phyloP scores from a whole-genome alignment of 768 basidiomycete species.

The Plicaturopsis crispa region DNA sequence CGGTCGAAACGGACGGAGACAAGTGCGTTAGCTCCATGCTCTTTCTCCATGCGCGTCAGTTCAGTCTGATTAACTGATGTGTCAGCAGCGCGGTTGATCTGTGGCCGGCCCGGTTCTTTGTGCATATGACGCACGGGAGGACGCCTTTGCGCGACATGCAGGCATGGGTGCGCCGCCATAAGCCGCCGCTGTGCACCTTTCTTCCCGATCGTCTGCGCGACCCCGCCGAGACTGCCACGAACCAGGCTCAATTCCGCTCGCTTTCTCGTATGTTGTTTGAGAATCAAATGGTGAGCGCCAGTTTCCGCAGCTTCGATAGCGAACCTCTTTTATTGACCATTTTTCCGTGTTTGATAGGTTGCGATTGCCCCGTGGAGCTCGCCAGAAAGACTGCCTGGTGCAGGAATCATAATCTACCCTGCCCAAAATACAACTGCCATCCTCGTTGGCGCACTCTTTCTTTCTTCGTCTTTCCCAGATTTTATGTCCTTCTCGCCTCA shows the following conservation, averaged over 20 bases:
- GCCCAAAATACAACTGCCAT: conserved; percentile 42
- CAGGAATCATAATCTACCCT: conserved; percentile 48
- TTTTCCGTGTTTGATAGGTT: conserved; percentile 25
- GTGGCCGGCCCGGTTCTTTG: conserved; percentile 44
- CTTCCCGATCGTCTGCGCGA: conserved; percentile 55
- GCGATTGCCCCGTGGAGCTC: conserved; percentile 45
- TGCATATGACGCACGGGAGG: conserved; percentile 32
- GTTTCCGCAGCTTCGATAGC: neutral
- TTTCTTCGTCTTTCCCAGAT: conserved; percentile 32
- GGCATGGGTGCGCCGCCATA: conserved; percentile 40
- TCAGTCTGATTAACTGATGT: conserved; percentile 3
- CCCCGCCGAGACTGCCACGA: conserved; percentile 37
- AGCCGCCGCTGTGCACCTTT: conserved; percentile 44
- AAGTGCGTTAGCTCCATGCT: conserved; percentile 40
- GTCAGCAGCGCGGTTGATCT: conserved; percentile 36
- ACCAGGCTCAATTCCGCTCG: conserved; percentile 46
- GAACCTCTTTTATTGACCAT: neutral
- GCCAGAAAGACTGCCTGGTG: conserved; percentile 32
- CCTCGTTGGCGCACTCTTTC: conserved; percentile 44
- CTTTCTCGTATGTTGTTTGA: conserved; percentile 46
- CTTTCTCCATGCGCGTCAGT: conserved; percentile 2
- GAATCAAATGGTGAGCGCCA: conserved; percentile 38
- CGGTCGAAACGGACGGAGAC: conserved; percentile 66
- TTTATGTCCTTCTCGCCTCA: conserved; percentile 1
- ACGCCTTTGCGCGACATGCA: conserved; percentile 39